Conservation (phyloP, 176 grass and related monocot species). For the Zea luxurians region DNA sequence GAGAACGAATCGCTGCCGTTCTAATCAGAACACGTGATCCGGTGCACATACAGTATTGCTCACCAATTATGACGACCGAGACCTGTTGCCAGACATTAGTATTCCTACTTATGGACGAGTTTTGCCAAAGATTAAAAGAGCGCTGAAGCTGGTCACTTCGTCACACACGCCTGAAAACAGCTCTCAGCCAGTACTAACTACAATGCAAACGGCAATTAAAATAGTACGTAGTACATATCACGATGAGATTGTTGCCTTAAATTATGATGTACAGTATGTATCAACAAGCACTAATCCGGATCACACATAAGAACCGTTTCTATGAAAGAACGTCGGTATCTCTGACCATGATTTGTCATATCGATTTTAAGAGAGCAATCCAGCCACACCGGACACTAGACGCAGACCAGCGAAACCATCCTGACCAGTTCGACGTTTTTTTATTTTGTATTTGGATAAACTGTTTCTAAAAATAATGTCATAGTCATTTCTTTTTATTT, state of each 20-base stretch:
- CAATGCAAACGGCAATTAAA: not conserved
- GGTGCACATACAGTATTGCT: not conserved
- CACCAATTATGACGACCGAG: not conserved
- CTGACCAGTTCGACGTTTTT: not conserved
- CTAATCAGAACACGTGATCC: too few species aligned
- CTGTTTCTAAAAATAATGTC: too few species aligned
- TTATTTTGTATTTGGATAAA: too few species aligned
- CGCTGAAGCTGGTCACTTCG: not conserved
- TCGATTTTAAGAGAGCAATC: not conserved
- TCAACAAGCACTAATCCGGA: not conserved
- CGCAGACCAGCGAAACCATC: not conserved
- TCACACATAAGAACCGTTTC: not conserved
- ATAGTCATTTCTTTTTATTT: too few species aligned
- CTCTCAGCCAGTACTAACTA: not conserved
- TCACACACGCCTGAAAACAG: not conserved
- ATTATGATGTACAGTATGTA: not conserved
- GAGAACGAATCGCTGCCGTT: not conserved
- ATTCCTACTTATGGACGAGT: not conserved
- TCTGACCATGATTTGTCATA: slow-evolving; percentile 5
- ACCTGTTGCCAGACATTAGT: not conserved
- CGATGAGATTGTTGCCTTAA: slow-evolving; percentile 6
- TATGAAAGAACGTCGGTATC: not conserved
- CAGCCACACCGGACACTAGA: not conserved
- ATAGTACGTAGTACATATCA: not conserved
- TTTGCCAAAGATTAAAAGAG: not conserved